Base-by-base conservation (phyloP, 805 yeast species). In the Nakazawaea ambrosiae region DNA sequence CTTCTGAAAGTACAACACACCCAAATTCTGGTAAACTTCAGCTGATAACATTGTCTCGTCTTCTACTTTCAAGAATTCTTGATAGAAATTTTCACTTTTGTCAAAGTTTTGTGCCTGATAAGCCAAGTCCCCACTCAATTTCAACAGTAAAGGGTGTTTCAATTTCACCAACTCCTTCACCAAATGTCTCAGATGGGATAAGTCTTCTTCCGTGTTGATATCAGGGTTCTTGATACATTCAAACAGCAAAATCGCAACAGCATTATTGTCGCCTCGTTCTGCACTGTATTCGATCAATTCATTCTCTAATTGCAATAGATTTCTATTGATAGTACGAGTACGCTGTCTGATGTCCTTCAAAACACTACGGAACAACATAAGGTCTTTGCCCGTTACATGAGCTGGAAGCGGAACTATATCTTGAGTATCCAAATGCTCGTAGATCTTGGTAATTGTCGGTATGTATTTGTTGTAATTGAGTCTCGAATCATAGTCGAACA, bases 271-370 rank as follows among this genome's bases (percentile, higher is more conserved):
- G 1, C 96, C 96, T 49, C 75, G 49, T 49, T 84, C 94, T 0
- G 95, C 95, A 11, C 95, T 86, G 36, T 70, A 70, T 42, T 87
- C 94, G n/a, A 88, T 70, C 16, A 89, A 55, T 45, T 75, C 78
- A 45, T 78, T 74, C 51, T 88, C 96, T 25, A 86, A 60, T 11
- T 62, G 72, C 4, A 81, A 61, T 16, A 81, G 58, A 43, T 76
- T 61, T 36, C 53, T 68, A 47, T 81, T 78, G 2, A 73, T 64
- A 0, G 80, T 64, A 41, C 79, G 78, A 1, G 89, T 75, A 24
- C 72, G 67, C 5, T 60, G 63, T 30, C 96, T 57, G 36, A 82
- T 65, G 36, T 73, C 75, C 33, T 75, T 78, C 20, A 88, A 58
- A 0, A 83, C 78, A 20, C 70, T 67, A 53, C 84, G 85, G 62